A percentile compares a stretch with the other conserved stretches of the same genome.
These are phyloP conservation scores for Corymbia calophylla DNA, from an alignment of 441 rosid species.

Conservation along the genomic window DNA sequence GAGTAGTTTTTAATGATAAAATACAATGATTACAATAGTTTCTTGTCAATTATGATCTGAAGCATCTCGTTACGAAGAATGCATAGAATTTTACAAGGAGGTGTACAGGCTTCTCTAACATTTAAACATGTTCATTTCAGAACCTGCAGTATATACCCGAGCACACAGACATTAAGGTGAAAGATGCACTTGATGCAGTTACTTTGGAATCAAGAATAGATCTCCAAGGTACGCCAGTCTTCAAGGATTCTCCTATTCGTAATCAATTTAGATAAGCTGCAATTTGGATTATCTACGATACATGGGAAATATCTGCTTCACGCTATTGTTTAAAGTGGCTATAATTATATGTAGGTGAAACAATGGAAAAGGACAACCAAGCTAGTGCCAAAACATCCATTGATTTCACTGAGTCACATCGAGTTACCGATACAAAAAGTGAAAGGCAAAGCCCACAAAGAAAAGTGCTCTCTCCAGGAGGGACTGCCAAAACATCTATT, in stretches of 20 bases:
- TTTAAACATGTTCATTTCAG: neutral
- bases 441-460: constrained; percentile 34
- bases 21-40: neutral
- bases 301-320: neutral
- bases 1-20: neutral
- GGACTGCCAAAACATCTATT: neutral
- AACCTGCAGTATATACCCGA: neutral
- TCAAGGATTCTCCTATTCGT: neutral
- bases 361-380: constrained; percentile 1
- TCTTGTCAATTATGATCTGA: neutral
- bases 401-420: constrained; percentile 4
- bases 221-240: neutral
- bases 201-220: neutral
- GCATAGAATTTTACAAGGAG: neutral
- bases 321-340: neutral
- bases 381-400: neutral
- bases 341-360: constrained; percentile 16
- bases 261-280: neutral
- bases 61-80: neutral
- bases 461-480: constrained; percentile 47
- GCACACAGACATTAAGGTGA: neutral
- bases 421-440: constrained; percentile 4
- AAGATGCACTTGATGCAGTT: neutral
- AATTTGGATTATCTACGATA: neutral
- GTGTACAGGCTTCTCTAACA: neutral